These are phyloP conservation scores for Leccinum arenicola DNA, from an alignment of 768 basidiomycete genomes.

Conservation along the genomic window DNA sequence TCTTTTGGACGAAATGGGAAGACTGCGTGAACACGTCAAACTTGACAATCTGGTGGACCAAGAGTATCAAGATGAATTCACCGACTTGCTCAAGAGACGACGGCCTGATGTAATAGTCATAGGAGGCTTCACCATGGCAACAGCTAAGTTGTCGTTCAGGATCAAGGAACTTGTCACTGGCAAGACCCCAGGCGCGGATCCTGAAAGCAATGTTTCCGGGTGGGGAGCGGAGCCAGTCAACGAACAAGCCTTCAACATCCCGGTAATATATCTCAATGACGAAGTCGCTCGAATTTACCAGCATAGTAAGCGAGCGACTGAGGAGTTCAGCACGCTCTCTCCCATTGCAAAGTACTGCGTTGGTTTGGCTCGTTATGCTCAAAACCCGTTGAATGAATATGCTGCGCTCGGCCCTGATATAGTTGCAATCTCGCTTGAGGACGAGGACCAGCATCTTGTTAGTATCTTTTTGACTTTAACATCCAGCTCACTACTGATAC, in stretches of 20 bases:
- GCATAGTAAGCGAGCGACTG: conserved; percentile 78
- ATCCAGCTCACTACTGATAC: conserved; percentile 5
- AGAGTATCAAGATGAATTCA: conserved; percentile 69
- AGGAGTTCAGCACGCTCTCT: conserved; percentile 79
- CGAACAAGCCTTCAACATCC: conserved; percentile 54
- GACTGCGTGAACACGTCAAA: conserved; percentile 85
- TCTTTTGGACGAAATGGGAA: conserved; percentile 84
- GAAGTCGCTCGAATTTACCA: conserved; percentile 94
- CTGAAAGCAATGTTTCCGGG: conserved; percentile 18
- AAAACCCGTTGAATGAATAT: conserved; percentile 93
- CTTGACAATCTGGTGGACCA: conserved; percentile 82
- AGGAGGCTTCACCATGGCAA: conserved; percentile 85
- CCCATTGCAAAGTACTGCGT: conserved; percentile 87
- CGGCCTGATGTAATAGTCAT: conserved; percentile 87
- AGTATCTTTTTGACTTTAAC: conserved; percentile 19
- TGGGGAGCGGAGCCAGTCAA: conserved; percentile 32
- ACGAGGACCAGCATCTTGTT: conserved; percentile 85
- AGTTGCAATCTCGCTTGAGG: conserved; percentile 76
- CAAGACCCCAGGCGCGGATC: conserved; percentile 24
- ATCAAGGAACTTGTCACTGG: conserved; percentile 56
- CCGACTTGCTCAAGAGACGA: conserved; percentile 76
- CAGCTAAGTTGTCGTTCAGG: conserved; percentile 61
- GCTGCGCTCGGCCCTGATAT: conserved; percentile 87
- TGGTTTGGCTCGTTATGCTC: conserved; percentile 87
- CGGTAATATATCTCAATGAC: conserved; percentile 82